Evolutionary conservation across 192 early-diverging fungal species (phyloP), one percentile per base, ranked within the genome.

Genomic region (Gaertneriomyces semiglobifer): DNA sequence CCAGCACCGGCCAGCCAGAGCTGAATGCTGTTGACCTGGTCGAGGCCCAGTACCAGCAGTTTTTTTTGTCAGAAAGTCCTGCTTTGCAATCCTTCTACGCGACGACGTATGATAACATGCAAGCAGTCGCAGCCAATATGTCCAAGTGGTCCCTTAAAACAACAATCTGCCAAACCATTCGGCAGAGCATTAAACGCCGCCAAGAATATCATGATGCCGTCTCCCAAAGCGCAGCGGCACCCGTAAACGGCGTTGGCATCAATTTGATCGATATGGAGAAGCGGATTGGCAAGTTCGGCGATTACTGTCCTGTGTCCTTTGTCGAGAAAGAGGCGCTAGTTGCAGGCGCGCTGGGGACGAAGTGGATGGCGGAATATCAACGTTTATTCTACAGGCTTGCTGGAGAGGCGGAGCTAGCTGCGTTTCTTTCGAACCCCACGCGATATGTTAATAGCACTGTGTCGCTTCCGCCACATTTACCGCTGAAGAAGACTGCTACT

Each of bases 311-410:
- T 38, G 80, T 82, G 1, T 62, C 65, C 41, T 65, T 82, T 41
- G 45, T 73, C 8, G 74, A 80, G 51, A 11, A 65, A 25, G 66
- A 74, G 9, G 71, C 77, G 54, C 63, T 86, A 2, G 64, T 63
- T 7, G 57, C 57, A 20, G 71, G 66, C 7, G 56, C 66, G 18
- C 14, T 50, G n/a, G 68, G 63, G 10, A 77, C 71, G 14, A 25
- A 54, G 19, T 79, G 56, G 50, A 77, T 75, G 41, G 84, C 82
- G 0, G 81, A 83, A 53, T 84, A 79, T 63, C 25, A 86, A 75
- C 65, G 70, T 16, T 39, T 19, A 44, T 86, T 70, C 65, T 85
- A 80, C 60, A 63, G 72, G 18, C 71, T 78, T 62, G 63, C 62
- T 6, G 58, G 53, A 8, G 39, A 57, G 39, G 58, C 60, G 4